phyloP scores from a whole-genome alignment of 768 basidiomycete species.

The Psilocybe tampanensis region DNA sequence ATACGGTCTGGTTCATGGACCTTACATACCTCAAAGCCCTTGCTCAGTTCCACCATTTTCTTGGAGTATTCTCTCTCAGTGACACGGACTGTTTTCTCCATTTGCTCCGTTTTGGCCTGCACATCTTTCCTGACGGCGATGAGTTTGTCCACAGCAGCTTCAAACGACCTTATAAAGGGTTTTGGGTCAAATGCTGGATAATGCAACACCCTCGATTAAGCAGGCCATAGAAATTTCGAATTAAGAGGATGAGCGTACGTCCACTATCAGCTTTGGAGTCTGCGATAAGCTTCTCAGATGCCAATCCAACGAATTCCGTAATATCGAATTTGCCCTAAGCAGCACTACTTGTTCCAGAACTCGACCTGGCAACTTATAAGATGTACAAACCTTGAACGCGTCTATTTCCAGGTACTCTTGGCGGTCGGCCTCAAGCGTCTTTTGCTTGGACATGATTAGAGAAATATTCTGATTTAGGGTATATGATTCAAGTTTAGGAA shows the following conservation, averaged over 20 bases:
- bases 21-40: conserved; percentile 88
- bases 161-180: conserved; percentile 92
- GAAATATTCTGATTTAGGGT: background rate
- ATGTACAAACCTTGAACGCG: conserved; percentile 54
- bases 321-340: conserved; percentile 86
- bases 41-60: conserved; percentile 91
- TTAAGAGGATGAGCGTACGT: conserved; percentile 47
- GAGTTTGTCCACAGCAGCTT: conserved; percentile 86
- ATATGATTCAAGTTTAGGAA: background rate
- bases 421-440: conserved; percentile 27
- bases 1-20: background rate
- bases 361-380: conserved; percentile 1
- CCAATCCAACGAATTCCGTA: conserved; percentile 82
- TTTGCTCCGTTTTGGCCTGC: conserved; percentile 85
- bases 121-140: conserved; percentile 89
- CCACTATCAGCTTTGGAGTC: conserved; percentile 84
- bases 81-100: conserved; percentile 88
- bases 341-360: background rate
- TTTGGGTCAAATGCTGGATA: conserved; percentile 89
- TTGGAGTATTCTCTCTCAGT: conserved; percentile 94
- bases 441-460: conserved; percentile 13
- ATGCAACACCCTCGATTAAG: background rate
- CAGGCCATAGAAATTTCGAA: background rate
- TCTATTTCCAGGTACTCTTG: conserved; percentile 55
- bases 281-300: conserved; percentile 87